phyloP scores from a whole-genome alignment of 2,329 filamentous ascomycete species.

The Alternaria panax region DNA sequence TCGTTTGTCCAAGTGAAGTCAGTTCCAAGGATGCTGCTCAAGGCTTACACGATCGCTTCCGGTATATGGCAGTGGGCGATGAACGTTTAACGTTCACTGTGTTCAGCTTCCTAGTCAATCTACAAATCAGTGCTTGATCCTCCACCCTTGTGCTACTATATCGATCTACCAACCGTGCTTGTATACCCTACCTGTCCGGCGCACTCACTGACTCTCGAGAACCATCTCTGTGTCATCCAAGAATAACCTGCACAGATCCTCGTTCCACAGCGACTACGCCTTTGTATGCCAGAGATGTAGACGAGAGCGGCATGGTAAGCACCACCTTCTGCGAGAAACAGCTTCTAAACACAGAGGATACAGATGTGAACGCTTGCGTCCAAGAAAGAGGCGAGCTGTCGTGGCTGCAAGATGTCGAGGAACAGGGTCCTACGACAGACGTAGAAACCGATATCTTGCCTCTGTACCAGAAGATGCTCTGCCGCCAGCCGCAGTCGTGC shows the following conservation, averaged over 20 bases:
- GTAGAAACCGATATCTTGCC: neutral
- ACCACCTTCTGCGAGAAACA: neutral
- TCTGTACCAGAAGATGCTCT: neutral
- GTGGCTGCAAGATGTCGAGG: neutral
- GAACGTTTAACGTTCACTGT: no score
- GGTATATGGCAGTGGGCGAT: no score
- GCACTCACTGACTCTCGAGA: no score
- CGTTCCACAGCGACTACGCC: neutral
- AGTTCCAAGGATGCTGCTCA: constrained; percentile 90
- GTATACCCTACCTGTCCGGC: no score
- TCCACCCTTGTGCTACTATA: neutral
- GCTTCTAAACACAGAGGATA: neutral
- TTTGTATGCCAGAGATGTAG: neutral
- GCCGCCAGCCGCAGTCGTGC: no score
- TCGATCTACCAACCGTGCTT: neutral
- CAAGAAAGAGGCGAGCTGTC: neutral
- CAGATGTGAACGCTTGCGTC: neutral
- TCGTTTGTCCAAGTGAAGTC: constrained; percentile 96
- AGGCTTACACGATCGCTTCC: constrained; percentile 97
- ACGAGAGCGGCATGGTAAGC: neutral
- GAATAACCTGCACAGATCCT: no score
- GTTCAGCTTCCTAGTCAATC: neutral
- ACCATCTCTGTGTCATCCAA: no score
- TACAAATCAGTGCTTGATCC: neutral
- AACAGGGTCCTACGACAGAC: neutral